phyloP scores from a whole-genome alignment of 1,139 yeast genomes.

The Candida tetrigidarum region DNA sequence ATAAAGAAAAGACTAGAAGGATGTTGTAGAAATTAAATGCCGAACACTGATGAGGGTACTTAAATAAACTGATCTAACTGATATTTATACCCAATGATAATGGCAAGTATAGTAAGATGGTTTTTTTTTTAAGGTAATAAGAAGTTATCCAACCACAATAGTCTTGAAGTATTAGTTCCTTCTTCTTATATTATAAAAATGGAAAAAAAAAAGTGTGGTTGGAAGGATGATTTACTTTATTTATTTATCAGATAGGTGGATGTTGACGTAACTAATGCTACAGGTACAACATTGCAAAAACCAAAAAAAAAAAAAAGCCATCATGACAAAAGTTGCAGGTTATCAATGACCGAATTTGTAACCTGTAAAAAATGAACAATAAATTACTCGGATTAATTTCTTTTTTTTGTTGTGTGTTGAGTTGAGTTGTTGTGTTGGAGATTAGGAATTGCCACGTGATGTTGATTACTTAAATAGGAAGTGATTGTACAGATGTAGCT shows the following conservation, averaged over 20 bases:
- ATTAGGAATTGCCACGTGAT: neutral
- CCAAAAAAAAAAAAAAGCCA: neutral
- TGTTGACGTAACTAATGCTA: conserved; percentile 3
- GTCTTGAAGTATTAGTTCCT: too few relatives aligned
- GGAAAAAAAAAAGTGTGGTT: neutral
- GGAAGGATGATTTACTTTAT: too few relatives aligned
- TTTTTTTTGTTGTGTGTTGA: neutral
- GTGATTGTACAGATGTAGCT: too few relatives aligned
- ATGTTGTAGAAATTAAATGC: too few relatives aligned
- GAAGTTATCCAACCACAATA: too few relatives aligned
- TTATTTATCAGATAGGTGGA: too few relatives aligned
- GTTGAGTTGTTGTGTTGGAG: too few relatives aligned
- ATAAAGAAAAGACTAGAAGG: neutral
- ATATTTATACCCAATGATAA: too few relatives aligned
- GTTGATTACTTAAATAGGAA: neutral
- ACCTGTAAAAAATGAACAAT: neutral
- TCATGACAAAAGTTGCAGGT: neutral
- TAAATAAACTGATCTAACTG: too few relatives aligned
- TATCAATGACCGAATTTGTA: neutral
- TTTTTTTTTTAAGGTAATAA: too few relatives aligned
- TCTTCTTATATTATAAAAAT: neutral
- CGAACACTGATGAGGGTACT: neutral
- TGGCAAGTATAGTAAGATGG: too few relatives aligned
- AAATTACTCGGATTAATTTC: neutral
- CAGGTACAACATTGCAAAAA: conserved; percentile 1